phyloP scores from a whole-genome alignment of 169 alveolate genomes.

The Eimeria acervulina region DNA sequence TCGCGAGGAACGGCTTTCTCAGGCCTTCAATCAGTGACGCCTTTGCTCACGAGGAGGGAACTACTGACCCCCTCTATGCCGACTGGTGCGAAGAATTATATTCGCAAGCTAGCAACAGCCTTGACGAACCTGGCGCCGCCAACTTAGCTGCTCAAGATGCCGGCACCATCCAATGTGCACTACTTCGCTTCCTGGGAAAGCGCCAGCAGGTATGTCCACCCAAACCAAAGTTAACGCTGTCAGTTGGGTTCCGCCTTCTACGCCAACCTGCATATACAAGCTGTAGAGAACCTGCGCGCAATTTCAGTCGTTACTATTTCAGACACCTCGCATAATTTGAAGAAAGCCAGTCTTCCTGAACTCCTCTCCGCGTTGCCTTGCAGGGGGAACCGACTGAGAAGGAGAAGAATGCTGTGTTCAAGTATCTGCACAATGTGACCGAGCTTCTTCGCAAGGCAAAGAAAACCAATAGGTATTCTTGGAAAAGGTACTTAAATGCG shows the following conservation, averaged over 20 bases:
- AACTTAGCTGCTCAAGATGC: slow-evolving; percentile 54
- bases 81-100: slow-evolving; percentile 69
- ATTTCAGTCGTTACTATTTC: not conserved
- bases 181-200: slow-evolving; percentile 79
- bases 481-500: slow-evolving; percentile 71
- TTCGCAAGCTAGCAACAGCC: slow-evolving; percentile 17
- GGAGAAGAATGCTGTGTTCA: slow-evolving; percentile 53
- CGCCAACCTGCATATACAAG: not conserved
- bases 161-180: slow-evolving; percentile 53
- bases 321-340: not conserved
- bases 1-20: not conserved
- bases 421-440: slow-evolving; percentile 32
- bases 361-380: not conserved
- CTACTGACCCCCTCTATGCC: slow-evolving; percentile 4
- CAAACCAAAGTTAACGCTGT: not conserved
- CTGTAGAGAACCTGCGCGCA: not conserved
- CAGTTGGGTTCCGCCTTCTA: not conserved
- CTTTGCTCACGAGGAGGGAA: slow-evolving; percentile 44
- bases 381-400: slow-evolving; percentile 50
- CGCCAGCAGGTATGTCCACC: slow-evolving; percentile 49
- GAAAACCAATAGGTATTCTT: slow-evolving; percentile 59
- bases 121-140: slow-evolving; percentile 28
- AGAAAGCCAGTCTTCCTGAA: not conserved
- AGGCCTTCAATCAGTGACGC: slow-evolving; percentile 42
- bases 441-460: slow-evolving; percentile 68